Evolutionary conservation across 805 yeast species (phyloP).

Genomic region (Zygotorulaspora florentina): DNA sequence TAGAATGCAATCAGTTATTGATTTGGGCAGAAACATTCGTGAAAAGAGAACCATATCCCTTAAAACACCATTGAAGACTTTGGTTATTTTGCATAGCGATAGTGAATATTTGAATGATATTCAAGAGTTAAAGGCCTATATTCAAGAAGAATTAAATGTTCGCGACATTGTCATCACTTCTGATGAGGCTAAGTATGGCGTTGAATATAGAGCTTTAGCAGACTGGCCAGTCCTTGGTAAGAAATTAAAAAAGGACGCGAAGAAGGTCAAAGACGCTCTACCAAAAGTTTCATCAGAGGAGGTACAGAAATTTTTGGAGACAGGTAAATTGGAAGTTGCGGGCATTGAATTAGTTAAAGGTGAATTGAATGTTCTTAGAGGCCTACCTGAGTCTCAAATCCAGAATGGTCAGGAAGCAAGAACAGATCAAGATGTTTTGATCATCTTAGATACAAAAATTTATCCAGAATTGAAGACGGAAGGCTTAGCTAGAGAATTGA

Average conservation of each 20-base stretch:
- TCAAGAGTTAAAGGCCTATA: conserved; percentile 69
- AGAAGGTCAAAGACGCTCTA: conserved; percentile 89
- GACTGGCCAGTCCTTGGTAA: conserved; percentile 99
- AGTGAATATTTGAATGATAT: conserved; percentile 69
- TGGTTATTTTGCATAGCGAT: conserved; percentile 83
- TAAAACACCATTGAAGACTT: conserved; percentile 87
- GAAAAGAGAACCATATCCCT: conserved; percentile 91
- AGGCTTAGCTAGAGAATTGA: conserved; percentile 93
- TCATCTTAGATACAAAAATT: conserved; percentile 81
- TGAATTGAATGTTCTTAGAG: conserved; percentile 87
- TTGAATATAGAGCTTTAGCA: conserved; percentile 89
- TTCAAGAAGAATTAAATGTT: conserved; percentile 87
- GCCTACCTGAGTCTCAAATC: conserved; percentile 64
- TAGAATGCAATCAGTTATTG: conserved; percentile 96
- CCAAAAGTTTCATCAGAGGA: conserved; percentile 78
- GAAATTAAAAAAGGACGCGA: conserved; percentile 90
- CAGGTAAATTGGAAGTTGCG: conserved; percentile 78
- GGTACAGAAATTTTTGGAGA: conserved; percentile 66
- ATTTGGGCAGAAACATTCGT: conserved; percentile 92
- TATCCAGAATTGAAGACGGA: conserved; percentile 87
- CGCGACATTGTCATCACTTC: conserved; percentile 82
- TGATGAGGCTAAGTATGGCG: conserved; percentile 89
- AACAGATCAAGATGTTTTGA: conserved; percentile 83
- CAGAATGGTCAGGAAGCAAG: conserved; percentile 78
- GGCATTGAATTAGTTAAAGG: conserved; percentile 85